Percentiles rank a stretch among this genome's conserved stretches.
phyloP scores from a whole-genome alignment of 1,139 yeast genomes.

The Kodamaea plutei region DNA sequence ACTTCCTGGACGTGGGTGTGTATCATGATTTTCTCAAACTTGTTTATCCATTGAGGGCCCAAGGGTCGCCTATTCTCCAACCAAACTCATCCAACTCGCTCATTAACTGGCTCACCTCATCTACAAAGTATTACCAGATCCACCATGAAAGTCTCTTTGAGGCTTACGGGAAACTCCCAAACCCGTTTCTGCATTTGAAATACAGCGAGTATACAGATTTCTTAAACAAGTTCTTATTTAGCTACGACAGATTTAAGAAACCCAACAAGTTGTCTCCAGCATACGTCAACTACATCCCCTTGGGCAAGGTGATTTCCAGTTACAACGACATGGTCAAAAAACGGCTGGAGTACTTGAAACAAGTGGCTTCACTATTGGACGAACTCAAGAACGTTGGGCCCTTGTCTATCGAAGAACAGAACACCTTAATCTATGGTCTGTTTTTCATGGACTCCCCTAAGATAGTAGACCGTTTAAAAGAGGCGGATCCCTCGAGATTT shows the following conservation, averaged over 20 bases:
- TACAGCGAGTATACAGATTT: constrained; percentile 38
- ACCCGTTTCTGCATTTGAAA: constrained; percentile 34
- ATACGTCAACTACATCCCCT: constrained; percentile 5
- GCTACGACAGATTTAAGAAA: constrained; percentile 18
- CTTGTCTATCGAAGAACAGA: constrained; percentile 29
- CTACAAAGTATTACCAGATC: constrained; percentile 11
- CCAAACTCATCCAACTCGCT: constrained; percentile 3
- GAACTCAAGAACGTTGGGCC: constrained; percentile 29
- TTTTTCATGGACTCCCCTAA: constrained; percentile 30
- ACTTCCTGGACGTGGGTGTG: constrained; percentile 6
- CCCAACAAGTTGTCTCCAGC: constrained; percentile 19
- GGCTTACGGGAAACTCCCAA: constrained; percentile 23
- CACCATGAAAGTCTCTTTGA: constrained; percentile 27
- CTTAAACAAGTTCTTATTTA: constrained; percentile 22
- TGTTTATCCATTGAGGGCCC: constrained; percentile 29
- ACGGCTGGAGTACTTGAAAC: constrained; percentile 18
- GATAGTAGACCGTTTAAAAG: constrained; percentile 13
- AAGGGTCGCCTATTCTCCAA: constrained; percentile 3
- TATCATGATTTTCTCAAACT: constrained; percentile 26
- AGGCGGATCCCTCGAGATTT: not conserved
- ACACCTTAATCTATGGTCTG: constrained; percentile 23
- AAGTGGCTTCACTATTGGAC: constrained; percentile 21
- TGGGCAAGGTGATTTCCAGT: too few species aligned
- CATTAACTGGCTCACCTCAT: constrained; percentile 8
- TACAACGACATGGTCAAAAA: constrained; percentile 18